Evolutionary conservation across 1,284 basidiomycete genomes (phyloP), one percentile per base, ranked within the genome.

Genomic region (Abortiporus biennis): DNA sequence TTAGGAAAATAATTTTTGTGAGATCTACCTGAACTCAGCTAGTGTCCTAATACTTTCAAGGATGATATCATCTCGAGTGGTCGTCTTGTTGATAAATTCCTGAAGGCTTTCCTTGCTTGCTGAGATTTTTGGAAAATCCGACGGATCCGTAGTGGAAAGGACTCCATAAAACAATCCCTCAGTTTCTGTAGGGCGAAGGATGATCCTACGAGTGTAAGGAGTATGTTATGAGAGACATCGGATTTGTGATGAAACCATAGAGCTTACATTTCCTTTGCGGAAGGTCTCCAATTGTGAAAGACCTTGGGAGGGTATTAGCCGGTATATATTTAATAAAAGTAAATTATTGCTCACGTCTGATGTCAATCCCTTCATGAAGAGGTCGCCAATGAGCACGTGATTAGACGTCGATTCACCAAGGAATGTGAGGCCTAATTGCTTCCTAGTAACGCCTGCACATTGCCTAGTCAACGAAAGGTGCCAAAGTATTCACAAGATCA

Each of bases 251-350:
- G n/a, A n/a, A n/a, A n/a, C n/a, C n/a, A n/a, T n/a, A 29, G 27
- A 9, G n/a, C 48, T 22, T 29, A 56, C 55, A 36, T 43, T 36
- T 46, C 44, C 2, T 35, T 43, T n/a, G 44, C 46, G 4, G 45
- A 43, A n/a, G 53, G 47, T 3, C 56, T 51, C 52, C 56, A 63
- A 11, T 54, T 46, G 42, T 64, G 56, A 57, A 55, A 62, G 39
- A n/a, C n/a, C n/a, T n/a, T n/a, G n/a, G n/a, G n/a, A n/a, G n/a
- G n/a, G n/a, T n/a, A n/a, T n/a, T n/a, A n/a, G n/a, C n/a, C n/a
- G n/a, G n/a, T n/a, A n/a, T n/a, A n/a, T n/a, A n/a, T n/a, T n/a
- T 20, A 21, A 21, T 33, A 15, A 29, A 36, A 20, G 12, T 20
- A 35, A 15, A 44, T 27, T 9, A 40, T 15, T 15, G 27, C 39